Conservation (phyloP, 2,329 filamentous ascomycete genomes). For the Aspergillus chevalieri region DNA sequence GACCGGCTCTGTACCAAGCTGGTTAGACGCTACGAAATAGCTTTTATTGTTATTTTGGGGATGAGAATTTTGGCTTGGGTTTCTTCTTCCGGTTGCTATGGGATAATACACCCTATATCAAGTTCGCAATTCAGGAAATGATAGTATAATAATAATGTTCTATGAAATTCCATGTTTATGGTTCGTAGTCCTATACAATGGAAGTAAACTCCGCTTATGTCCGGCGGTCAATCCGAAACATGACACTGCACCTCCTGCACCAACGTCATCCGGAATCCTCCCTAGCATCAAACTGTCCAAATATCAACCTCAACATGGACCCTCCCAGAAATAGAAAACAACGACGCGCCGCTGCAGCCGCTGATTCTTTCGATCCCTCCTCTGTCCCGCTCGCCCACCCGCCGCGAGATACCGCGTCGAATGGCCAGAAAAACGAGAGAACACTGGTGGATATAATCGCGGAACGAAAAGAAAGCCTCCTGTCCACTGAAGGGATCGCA, state of each 20-base stretch:
- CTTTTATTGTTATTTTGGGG: neutral
- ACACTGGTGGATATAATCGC: constrained; percentile 42
- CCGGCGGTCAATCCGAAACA: too few relatives aligned
- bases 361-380: constrained; percentile 21
- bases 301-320: constrained; percentile 15
- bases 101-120: neutral
- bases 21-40: constrained; percentile 45
- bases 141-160: too few relatives aligned
- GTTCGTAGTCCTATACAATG: too few relatives aligned
- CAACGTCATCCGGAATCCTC: too few relatives aligned
- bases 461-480: constrained; percentile 34
- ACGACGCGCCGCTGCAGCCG: constrained; percentile 29
- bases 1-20: constrained; percentile 67
- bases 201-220: too few relatives aligned
- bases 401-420: constrained; percentile 9
- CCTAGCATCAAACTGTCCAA: too few relatives aligned
- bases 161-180: too few relatives aligned
- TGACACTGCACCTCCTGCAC: too few relatives aligned
- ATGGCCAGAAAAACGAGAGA: constrained; percentile 21
- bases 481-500: constrained; percentile 2
- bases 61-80: neutral
- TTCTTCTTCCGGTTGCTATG: neutral
- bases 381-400: constrained; percentile 30
- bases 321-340: constrained; percentile 35
- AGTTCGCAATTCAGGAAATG: too few relatives aligned